Evolutionary conservation across 202 grass and related monocot genomes (phyloP).

Genomic region (Carex arenaria): DNA sequence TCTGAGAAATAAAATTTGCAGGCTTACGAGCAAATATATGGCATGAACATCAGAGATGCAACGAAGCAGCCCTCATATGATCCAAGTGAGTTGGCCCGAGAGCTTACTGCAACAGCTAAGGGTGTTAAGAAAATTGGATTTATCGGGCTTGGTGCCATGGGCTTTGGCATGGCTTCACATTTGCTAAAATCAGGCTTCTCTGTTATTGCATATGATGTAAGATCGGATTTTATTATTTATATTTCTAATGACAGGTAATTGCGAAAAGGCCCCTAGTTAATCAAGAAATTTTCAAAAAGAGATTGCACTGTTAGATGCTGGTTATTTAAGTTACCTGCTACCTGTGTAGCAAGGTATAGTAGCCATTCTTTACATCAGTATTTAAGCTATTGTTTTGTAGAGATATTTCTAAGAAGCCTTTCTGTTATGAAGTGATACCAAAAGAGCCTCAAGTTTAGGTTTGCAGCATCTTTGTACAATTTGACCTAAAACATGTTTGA

Average conservation of each 20-base stretch:
- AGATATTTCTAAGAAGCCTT: not conserved
- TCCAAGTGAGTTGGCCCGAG: constrained; percentile 52
- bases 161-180: constrained; percentile 95
- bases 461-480: not conserved
- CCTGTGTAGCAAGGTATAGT: not conserved
- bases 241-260: not conserved
- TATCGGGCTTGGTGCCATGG: constrained; percentile 98
- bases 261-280: not conserved
- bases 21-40: constrained; percentile 80
- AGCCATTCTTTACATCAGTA: not conserved
- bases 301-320: not conserved
- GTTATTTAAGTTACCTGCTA: not conserved
- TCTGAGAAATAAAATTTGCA: constrained; percentile 30
- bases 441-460: not conserved
- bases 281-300: not conserved
- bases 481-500: not conserved
- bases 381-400: not conserved
- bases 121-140: constrained; percentile 68
- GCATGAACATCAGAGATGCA: constrained; percentile 72
- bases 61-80: constrained; percentile 63
- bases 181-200: constrained; percentile 84
- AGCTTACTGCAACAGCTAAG: constrained; percentile 53
- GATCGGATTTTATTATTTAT: constrained; percentile 23
- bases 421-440: not conserved
- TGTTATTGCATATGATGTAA: constrained; percentile 87